These are phyloP conservation scores for Sarcodon sp. DNA, from an alignment of 768 basidiomycete species.

Conservation along the genomic window DNA sequence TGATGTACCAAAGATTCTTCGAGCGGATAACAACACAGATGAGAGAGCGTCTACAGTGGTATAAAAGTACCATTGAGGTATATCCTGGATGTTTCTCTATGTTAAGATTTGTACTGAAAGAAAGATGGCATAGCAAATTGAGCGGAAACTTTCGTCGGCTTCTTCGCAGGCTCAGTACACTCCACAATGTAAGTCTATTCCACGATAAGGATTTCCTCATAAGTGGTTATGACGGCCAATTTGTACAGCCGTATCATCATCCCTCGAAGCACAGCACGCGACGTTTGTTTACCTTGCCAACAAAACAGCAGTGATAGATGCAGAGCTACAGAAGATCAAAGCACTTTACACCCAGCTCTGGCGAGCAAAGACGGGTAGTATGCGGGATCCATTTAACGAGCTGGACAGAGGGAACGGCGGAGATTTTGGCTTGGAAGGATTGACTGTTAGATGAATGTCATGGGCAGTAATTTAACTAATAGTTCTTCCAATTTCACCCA, in stretches of 20 bases:
- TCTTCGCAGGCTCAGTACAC: conserved; percentile 50
- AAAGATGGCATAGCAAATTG: conserved; percentile 50
- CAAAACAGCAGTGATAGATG: conserved; percentile 62
- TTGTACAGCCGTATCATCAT: conserved; percentile 50
- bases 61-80: conserved; percentile 73
- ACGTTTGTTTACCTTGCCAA: conserved; percentile 68
- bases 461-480: conserved; percentile 16
- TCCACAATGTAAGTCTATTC: conserved; percentile 47
- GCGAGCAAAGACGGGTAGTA: conserved; percentile 70
- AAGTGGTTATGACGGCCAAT: conserved; percentile 3
- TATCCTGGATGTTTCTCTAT: conserved; percentile 2
- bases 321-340: conserved; percentile 69
- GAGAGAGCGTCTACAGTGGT: conserved; percentile 62
- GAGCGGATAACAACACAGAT: conserved; percentile 59
- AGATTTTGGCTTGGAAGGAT: conserved; percentile 37
- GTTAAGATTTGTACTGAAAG: conserved; percentile 4
- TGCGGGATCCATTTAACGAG: conserved; percentile 69
- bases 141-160: conserved; percentile 64
- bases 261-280: conserved; percentile 69
- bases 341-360: conserved; percentile 64
- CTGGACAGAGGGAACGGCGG: conserved; percentile 22
- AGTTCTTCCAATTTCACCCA: background rate
- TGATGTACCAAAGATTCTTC: conserved; percentile 41
- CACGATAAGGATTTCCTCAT: background rate
- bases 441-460: conserved; percentile 13